Conservation (phyloP, 2,329 filamentous ascomycete genomes). For the Tolypocladium ophioglossoides region DNA sequence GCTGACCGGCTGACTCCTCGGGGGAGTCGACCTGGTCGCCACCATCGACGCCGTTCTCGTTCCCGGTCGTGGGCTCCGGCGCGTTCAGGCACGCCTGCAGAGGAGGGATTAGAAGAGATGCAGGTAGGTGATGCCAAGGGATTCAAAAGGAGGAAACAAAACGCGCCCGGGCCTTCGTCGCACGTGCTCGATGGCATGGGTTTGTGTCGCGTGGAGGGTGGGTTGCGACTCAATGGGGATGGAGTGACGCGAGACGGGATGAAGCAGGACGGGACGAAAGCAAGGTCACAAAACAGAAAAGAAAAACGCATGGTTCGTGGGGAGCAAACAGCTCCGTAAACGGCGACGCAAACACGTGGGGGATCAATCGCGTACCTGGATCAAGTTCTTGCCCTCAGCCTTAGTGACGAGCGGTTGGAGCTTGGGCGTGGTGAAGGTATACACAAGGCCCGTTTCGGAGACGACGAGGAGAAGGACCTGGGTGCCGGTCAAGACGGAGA, state of each 20-base stretch:
- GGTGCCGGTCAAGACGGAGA: conserved; percentile 94
- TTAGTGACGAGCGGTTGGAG: conserved; percentile 96
- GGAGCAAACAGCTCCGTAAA: background rate
- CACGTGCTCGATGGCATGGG: background rate
- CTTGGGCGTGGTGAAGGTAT: conserved; percentile 97
- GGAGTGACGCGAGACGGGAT: background rate
- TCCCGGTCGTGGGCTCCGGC: conserved; percentile 73
- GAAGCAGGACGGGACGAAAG: background rate
- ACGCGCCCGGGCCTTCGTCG: background rate
- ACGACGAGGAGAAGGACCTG: conserved; percentile 95
- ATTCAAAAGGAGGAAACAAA: background rate
- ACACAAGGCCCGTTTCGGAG: conserved; percentile 93
- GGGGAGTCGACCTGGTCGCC: conserved; percentile 75
- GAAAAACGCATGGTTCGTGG: background rate
- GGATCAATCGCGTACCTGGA: conserved; percentile 59
- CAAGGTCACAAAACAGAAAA: background rate
- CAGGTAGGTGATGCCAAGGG: background rate
- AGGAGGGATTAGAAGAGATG: conserved; percentile 19
- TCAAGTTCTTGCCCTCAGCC: conserved; percentile 97
- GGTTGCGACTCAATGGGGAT: background rate
- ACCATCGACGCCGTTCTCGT: conserved; percentile 72
- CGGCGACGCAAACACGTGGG: background rate
- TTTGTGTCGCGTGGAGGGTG: background rate
- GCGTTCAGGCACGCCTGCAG: conserved; percentile 90
- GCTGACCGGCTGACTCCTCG: conserved; percentile 72